Evolutionary conservation across 2,329 filamentous ascomycete species (phyloP).

Genomic region (Ophiocordyceps unilateralis): DNA sequence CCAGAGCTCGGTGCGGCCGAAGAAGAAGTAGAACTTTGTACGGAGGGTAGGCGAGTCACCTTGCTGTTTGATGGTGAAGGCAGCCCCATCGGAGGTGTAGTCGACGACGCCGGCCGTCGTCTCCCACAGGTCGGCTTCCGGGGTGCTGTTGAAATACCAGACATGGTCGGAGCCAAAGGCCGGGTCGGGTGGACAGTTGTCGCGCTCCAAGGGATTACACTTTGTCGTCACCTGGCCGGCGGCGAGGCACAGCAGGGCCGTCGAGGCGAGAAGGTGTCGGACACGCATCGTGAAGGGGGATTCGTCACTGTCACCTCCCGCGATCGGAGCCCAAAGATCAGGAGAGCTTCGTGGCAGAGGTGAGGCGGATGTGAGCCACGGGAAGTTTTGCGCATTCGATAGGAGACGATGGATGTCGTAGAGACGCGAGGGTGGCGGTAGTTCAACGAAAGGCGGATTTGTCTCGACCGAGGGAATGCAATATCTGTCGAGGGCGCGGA

Average conservation of each 20-base stretch:
- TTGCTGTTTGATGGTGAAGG: constrained; percentile 52
- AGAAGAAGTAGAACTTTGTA: constrained; percentile 74
- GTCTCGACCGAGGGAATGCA: neutral
- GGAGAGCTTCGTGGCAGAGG: neutral
- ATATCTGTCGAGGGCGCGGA: neutral
- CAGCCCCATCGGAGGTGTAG: constrained; percentile 46
- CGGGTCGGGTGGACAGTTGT: constrained; percentile 49
- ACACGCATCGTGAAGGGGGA: constrained; percentile 1
- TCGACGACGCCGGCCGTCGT: constrained; percentile 47
- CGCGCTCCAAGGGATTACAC: constrained; percentile 59
- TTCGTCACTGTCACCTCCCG: neutral
- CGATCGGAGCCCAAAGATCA: neutral
- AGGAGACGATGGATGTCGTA: neutral
- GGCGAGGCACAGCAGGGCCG: constrained; percentile 26
- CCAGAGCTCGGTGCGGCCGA: constrained; percentile 59
- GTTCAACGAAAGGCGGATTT: neutral
- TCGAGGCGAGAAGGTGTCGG: constrained; percentile 13
- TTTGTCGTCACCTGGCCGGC: constrained; percentile 57
- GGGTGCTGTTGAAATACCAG: constrained; percentile 48
- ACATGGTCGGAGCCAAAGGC: constrained; percentile 49
- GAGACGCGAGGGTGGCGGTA: neutral
- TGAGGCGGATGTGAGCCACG: neutral
- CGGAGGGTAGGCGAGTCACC: constrained; percentile 65
- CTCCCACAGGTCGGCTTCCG: constrained; percentile 45
- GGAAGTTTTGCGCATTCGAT: neutral